phyloP scores from a whole-genome alignment of 352 stramenopile species.

The Sclerospora graminicola region DNA sequence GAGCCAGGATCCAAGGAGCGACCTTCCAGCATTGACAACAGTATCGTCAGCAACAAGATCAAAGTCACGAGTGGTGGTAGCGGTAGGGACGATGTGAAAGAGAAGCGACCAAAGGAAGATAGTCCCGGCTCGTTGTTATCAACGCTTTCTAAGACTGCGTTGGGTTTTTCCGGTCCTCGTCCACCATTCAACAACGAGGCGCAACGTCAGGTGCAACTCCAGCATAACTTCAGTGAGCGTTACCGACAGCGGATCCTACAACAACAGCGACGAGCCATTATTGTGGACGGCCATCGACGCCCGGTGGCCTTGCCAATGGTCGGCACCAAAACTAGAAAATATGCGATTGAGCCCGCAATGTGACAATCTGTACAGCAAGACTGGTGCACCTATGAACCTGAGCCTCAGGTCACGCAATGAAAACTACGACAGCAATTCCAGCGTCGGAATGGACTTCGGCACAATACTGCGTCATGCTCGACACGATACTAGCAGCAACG shows the following conservation, averaged over 20 bases:
- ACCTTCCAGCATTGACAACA: background rate
- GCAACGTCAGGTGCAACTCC: too few species aligned
- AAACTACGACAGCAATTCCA: too few species aligned
- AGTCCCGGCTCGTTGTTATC: background rate
- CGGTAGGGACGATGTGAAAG: constrained; percentile 8
- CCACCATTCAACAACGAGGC: background rate
- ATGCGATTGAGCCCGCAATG: constrained; percentile 1
- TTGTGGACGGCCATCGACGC: too few species aligned
- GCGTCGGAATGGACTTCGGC: too few species aligned
- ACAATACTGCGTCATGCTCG: too few species aligned
- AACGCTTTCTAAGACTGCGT: background rate
- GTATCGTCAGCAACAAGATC: background rate
- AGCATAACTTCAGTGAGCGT: constrained; percentile 7
- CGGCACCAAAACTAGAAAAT: background rate
- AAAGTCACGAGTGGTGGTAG: constrained; percentile 2
- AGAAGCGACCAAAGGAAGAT: background rate
- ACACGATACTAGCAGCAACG: background rate
- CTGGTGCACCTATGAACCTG: background rate
- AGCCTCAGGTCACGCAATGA: constrained; percentile 1
- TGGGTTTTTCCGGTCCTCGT: background rate
- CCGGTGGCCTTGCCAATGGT: too few species aligned
- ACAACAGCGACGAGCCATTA: too few species aligned
- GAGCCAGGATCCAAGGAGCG: too few species aligned
- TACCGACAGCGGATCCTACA: too few species aligned
- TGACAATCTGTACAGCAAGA: background rate